Conservation (phyloP, 306 rosid species). For the Prunus mira region DNA sequence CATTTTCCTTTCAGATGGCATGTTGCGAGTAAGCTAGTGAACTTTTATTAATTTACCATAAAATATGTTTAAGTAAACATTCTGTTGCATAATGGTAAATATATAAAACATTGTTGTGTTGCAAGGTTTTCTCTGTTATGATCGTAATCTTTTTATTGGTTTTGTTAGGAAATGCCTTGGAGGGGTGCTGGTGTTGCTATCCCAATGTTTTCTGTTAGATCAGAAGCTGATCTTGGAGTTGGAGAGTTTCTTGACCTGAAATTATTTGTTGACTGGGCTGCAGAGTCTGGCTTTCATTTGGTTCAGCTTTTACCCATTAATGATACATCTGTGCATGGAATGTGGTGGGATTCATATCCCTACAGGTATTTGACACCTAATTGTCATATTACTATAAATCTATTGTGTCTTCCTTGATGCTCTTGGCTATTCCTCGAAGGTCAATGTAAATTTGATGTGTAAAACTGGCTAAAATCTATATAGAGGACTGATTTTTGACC, state of each 20-base stretch:
- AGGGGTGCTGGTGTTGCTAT: conserved; percentile 93
- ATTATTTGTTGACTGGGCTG: conserved; percentile 92
- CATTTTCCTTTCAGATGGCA: conserved; percentile 76
- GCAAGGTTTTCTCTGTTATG: not conserved
- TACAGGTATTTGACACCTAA: conserved; percentile 60
- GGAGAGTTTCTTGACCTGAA: conserved; percentile 98
- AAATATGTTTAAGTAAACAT: conserved; percentile 8
- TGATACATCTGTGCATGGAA: conserved; percentile 89
- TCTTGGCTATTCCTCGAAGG: not conserved
- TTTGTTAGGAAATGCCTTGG: conserved; percentile 76
- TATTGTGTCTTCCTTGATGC: conserved; percentile 2
- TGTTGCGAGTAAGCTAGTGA: conserved; percentile 64
- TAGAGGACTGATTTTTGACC: not conserved
- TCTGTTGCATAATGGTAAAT: not conserved
- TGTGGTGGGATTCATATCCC: conserved; percentile 99
- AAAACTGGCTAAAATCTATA: conserved; percentile 9
- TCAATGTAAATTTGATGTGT: conserved; percentile 4
- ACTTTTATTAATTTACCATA: not conserved
- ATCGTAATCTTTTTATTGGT: conserved; percentile 16
- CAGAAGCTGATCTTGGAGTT: conserved; percentile 89
- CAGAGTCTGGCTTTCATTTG: conserved; percentile 83
- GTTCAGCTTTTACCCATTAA: conserved; percentile 94
- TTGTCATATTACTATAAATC: conserved; percentile 1
- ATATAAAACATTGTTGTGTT: not conserved
- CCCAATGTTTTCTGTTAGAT: conserved; percentile 92